Evolutionary conservation across 352 stramenopile species (phyloP).

Genomic region (Pythium angustatum): DNA sequence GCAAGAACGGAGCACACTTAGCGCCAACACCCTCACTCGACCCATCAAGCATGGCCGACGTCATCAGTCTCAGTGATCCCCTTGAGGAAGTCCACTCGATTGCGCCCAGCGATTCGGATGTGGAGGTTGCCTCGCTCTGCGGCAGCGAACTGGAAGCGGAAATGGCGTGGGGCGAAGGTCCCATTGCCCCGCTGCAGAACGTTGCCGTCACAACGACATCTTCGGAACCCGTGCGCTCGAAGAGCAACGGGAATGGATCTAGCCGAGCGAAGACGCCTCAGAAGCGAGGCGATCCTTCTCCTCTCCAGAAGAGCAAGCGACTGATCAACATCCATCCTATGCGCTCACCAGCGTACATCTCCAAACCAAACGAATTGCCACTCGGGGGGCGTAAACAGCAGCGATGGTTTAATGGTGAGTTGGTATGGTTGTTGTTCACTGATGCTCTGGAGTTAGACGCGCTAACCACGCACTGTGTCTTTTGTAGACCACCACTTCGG

Average conservation of each 20-base stretch:
- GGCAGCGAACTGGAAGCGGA: constrained; percentile 75
- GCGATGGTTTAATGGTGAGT: constrained; percentile 81
- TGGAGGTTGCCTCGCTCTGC: constrained; percentile 63
- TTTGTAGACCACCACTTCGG: constrained; percentile 79
- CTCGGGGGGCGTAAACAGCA: constrained; percentile 73
- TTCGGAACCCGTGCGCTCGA: constrained; percentile 32
- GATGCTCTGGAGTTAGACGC: not conserved
- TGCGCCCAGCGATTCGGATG: constrained; percentile 57
- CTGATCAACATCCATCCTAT: constrained; percentile 84
- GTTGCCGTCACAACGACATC: constrained; percentile 11
- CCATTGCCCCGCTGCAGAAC: constrained; percentile 64
- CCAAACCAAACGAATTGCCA: constrained; percentile 68
- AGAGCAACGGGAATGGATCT: constrained; percentile 69
- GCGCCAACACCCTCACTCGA: not conserved
- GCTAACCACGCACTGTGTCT: not conserved
- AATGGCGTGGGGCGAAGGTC: constrained; percentile 76
- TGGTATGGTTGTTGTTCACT: not conserved
- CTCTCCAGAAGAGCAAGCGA: constrained; percentile 61
- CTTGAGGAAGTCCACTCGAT: constrained; percentile 28
- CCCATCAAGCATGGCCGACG: constrained; percentile 24
- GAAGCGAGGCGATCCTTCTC: constrained; percentile 57
- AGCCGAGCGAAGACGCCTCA: constrained; percentile 61
- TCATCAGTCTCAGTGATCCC: constrained; percentile 17
- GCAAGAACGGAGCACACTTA: not conserved
- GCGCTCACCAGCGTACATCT: constrained; percentile 61